Evolutionary conservation across 352 stramenopile species (phyloP).

Genomic region (Pythium pectinolyticum): DNA sequence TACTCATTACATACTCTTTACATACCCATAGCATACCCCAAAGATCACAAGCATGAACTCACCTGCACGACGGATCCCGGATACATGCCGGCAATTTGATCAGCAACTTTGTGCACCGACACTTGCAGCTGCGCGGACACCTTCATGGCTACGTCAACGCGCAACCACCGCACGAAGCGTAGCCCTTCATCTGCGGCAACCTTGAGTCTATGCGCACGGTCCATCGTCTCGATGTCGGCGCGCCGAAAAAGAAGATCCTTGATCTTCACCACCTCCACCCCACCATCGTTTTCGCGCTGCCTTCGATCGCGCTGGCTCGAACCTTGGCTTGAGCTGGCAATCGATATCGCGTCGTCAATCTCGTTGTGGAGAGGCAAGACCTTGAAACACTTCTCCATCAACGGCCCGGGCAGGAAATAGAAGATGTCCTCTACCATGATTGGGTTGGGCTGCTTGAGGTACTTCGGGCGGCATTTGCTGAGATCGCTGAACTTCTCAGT

Average conservation of each 20-base stretch:
- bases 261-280: background rate
- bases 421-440: background rate
- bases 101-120: background rate
- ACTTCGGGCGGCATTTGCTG: background rate
- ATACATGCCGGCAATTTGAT: background rate
- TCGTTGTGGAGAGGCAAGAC: background rate
- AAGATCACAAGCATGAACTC: background rate
- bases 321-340: background rate
- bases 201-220: background rate
- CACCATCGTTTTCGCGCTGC: no score
- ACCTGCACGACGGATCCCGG: background rate
- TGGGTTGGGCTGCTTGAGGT: background rate
- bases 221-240: background rate
- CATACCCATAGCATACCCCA: background rate
- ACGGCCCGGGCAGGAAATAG: background rate
- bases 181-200: background rate
- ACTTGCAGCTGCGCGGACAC: background rate
- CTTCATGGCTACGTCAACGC: background rate
- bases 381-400: background rate
- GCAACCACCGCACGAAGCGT: background rate
- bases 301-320: background rate
- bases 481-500: background rate
- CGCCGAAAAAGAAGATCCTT: background rate
- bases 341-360: background rate
- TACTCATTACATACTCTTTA: background rate